These are phyloP conservation scores for Boechera stricta DNA, from an alignment of 345 rosid genomes.

Conservation along the genomic window DNA sequence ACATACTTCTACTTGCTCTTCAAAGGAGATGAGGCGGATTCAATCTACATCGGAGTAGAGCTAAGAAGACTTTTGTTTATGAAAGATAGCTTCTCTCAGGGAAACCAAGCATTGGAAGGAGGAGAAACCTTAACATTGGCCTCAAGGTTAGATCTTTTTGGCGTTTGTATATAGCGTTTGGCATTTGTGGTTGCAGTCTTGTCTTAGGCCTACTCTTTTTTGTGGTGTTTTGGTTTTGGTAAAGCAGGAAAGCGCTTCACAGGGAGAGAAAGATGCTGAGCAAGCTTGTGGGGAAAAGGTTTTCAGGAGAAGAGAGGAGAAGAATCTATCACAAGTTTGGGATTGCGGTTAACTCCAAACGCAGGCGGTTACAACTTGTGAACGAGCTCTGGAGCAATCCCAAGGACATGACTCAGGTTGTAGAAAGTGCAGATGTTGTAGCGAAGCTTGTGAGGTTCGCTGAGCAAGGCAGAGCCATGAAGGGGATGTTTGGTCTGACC, in stretches of 20 bases:
- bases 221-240: conserved; percentile 22
- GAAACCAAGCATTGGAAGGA: conserved; percentile 59
- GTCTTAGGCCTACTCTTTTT: neutral
- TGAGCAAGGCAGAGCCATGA: conserved; percentile 81
- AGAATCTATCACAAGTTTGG: conserved; percentile 78
- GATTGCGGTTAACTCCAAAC: conserved; percentile 68
- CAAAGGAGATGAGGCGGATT: conserved; percentile 85
- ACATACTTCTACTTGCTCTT: conserved; percentile 93
- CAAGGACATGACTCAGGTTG: conserved; percentile 59
- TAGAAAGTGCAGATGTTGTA: conserved; percentile 79
- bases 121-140: conserved; percentile 59
- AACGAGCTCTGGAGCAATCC: conserved; percentile 72
- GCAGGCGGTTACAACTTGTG: conserved; percentile 78
- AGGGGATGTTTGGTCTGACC: conserved; percentile 90
- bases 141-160: conserved; percentile 61
- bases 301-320: conserved; percentile 70
- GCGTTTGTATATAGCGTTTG: conserved; percentile 1
- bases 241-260: conserved; percentile 73
- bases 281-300: conserved; percentile 78
- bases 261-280: conserved; percentile 78
- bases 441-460: conserved; percentile 82
- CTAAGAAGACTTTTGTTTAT: conserved; percentile 86
- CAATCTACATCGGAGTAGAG: conserved; percentile 95
- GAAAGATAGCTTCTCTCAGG: conserved; percentile 70
- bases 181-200: conserved; percentile 27